Conservation (phyloP, 805 yeast genomes). For the Wickerhamiella domercqiae region DNA sequence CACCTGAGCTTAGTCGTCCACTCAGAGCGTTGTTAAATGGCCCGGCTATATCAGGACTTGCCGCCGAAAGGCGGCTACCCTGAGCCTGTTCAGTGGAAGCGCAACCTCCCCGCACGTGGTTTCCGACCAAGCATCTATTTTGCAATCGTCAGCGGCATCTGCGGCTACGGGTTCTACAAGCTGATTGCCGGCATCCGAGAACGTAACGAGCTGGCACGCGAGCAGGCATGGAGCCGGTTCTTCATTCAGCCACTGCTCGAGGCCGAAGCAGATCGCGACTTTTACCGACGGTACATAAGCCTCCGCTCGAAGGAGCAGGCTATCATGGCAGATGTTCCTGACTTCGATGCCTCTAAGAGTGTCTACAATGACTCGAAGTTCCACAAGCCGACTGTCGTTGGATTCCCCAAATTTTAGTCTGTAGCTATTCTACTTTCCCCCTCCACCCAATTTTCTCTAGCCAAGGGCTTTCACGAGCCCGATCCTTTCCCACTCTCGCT, state of each 20-base stretch:
- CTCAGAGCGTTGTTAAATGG: conserved; percentile 3
- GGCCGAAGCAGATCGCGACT: conserved; percentile 72
- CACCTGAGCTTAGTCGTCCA: too few species aligned
- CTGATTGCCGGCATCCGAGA: conserved; percentile 56
- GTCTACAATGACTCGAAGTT: conserved; percentile 33
- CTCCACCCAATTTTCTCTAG: not conserved
- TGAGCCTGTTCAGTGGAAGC: conserved; percentile 76
- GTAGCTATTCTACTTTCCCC: too few species aligned
- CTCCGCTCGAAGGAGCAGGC: conserved; percentile 55
- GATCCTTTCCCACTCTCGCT: too few species aligned
- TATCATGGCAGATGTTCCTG: conserved; percentile 45
- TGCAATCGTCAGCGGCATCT: conserved; percentile 44
- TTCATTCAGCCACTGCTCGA: conserved; percentile 54
- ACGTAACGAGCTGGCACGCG: conserved; percentile 55
- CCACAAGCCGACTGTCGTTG: conserved; percentile 24
- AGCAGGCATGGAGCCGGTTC: conserved; percentile 63
- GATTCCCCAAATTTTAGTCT: conserved; percentile 20
- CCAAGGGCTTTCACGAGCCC: not conserved
- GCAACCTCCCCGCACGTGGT: conserved; percentile 74
- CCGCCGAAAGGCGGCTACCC: conserved; percentile 74
- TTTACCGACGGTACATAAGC: conserved; percentile 53
- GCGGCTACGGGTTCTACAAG: conserved; percentile 59
- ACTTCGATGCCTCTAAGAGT: conserved; percentile 40
- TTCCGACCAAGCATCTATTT: conserved; percentile 64
- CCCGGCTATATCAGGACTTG: conserved; percentile 42